A percentile compares a stretch with the other conserved stretches of the same genome.
phyloP scores from a whole-genome alignment of 768 basidiomycete genomes.

The Strobilomyces confusus region DNA sequence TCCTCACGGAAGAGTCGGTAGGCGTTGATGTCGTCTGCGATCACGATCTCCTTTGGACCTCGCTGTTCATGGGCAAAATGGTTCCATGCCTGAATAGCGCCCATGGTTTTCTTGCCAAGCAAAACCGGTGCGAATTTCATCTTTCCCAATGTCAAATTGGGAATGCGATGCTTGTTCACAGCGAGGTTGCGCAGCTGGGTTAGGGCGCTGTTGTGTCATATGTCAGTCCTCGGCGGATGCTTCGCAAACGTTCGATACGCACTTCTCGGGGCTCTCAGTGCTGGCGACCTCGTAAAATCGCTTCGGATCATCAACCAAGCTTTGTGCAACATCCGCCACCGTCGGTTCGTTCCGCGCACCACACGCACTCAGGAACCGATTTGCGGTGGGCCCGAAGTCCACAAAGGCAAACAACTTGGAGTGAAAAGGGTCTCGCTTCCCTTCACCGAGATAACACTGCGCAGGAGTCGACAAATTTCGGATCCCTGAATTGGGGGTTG shows the following conservation, averaged over 20 bases:
- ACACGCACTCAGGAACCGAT: background rate
- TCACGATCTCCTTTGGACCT: background rate
- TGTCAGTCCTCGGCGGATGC: background rate
- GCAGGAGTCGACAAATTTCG: too few species aligned
- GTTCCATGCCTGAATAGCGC: background rate
- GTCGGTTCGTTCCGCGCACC: background rate
- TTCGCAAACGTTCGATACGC: background rate
- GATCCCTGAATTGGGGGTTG: background rate
- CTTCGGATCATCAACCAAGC: background rate
- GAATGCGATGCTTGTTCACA: background rate
- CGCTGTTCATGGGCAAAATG: background rate
- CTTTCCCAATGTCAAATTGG: background rate
- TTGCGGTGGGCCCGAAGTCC: background rate
- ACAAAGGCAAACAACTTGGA: constrained; percentile 3
- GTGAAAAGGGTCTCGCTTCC: background rate
- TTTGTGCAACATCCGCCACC: background rate
- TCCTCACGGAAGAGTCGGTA: too few species aligned
- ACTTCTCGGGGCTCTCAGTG: background rate
- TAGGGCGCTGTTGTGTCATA: background rate
- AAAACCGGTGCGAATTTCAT: background rate
- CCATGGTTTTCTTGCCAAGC: background rate
- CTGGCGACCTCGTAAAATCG: background rate
- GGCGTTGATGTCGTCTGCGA: too few species aligned
- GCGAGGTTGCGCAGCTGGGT: too few species aligned
- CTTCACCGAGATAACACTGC: too few species aligned